Evolutionary conservation across 2,329 filamentous ascomycete genomes (phyloP).

Genomic region (Ophiostoma sp.): DNA sequence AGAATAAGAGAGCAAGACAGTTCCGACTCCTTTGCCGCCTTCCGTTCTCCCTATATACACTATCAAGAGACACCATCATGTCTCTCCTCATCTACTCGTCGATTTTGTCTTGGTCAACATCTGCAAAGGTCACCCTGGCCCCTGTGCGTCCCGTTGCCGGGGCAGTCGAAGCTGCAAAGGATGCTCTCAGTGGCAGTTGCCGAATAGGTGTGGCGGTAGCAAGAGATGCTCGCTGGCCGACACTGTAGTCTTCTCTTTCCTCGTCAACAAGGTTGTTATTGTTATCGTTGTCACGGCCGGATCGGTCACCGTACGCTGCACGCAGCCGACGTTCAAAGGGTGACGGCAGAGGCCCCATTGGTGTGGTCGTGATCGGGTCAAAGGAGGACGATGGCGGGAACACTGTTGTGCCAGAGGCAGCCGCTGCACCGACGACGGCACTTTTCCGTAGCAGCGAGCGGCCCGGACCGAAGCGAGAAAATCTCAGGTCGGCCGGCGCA

Average conservation of each 20-base stretch:
- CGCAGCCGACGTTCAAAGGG: conserved; percentile 32
- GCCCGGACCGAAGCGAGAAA: background rate
- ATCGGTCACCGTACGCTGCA: conserved; percentile 27
- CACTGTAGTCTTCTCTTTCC: background rate
- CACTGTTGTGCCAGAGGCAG: background rate
- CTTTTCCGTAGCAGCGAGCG: conserved; percentile 17
- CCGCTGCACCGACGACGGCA: background rate
- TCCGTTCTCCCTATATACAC: background rate
- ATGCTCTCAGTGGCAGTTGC: conserved; percentile 2
- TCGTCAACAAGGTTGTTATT: background rate
- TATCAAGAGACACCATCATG: background rate
- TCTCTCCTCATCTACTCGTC: background rate
- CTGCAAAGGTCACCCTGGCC: conserved; percentile 29
- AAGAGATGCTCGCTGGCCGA: background rate
- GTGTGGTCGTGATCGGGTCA: conserved; percentile 29
- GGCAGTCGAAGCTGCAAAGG: background rate
- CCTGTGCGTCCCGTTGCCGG: background rate
- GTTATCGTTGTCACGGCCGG: background rate
- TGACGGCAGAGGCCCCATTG: conserved; percentile 31
- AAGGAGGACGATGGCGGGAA: background rate
- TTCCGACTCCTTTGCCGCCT: background rate
- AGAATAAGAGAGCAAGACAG: background rate
- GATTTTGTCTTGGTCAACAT: background rate
- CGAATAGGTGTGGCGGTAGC: conserved; percentile 15
- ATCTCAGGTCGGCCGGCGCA: background rate